Base-by-base conservation (phyloP, 1,284 basidiomycete species). In the Fomitopsis betulina region DNA sequence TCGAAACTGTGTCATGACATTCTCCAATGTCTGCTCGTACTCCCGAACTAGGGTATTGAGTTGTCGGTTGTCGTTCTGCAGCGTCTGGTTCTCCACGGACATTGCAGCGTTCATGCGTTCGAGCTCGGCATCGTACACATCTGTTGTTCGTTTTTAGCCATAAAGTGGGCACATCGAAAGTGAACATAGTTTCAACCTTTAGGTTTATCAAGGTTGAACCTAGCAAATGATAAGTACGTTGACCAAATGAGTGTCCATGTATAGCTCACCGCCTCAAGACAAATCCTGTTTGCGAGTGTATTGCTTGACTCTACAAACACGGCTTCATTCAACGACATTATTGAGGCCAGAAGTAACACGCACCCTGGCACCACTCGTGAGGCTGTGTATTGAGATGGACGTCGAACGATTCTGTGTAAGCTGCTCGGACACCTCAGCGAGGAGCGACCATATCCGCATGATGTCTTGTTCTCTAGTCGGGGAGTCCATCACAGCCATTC, bases 1-100 rank as follows among this genome's bases (percentile, higher is more conserved):
- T 58, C 96, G 82, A 75, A 99, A 99, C 62, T 89, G 86, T 76
- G 86, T 85, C 96, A 99, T 99, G 51, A 98, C 86, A 15, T 84
- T 92, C 73, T 99, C 97, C 51, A 99, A 78, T 0, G 96, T 98
- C 68, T 93, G 89, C 72, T 99, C 97, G 70, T 97, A 98, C 72
- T 99, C 96, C 65, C 95, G 94, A 63, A 99, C 86, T 52, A 99
- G 77, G 6, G 83, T 79, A 61, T 89, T 93, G 37, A 98, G 81
- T 68, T 98, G 94, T 72, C 97, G 96, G 78, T 98, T 98, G 75
- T 99, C 96, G 67, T 97, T 87, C 66, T 93, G 85, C 32, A 99
- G 78, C 3, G 78, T 76, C 68, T 93, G 89, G 70, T 99, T 99
- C 74, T 99, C 96, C 45, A 84, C 75, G 13, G 85, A 79, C 64